Percentiles rank a stretch among this genome's conserved stretches.
Conservation (phyloP, 2,329 filamentous ascomycete species). For the Colletotrichum siamense region DNA sequence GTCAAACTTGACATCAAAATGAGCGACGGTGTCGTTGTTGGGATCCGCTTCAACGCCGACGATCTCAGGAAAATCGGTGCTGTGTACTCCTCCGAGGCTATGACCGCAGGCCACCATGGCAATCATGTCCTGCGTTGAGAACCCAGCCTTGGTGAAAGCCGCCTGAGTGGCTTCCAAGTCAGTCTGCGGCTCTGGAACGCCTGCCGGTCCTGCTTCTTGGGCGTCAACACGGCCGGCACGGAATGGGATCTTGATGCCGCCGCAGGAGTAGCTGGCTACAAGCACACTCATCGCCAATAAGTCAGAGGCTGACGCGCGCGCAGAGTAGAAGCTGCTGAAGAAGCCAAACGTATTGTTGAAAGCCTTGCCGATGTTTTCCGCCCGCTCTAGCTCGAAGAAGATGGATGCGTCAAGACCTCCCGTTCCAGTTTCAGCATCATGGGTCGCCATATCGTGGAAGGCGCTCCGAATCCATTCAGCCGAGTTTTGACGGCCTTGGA, state of each 20-base stretch:
- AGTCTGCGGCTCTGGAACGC: slow-evolving; percentile 36
- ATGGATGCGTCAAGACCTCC: slow-evolving; percentile 30
- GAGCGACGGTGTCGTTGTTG: slow-evolving; percentile 34
- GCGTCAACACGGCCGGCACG: slow-evolving; percentile 36
- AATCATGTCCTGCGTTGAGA: slow-evolving; percentile 39
- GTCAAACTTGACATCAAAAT: slow-evolving; percentile 44
- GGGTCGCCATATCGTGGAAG: slow-evolving; percentile 30
- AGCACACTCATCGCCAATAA: slow-evolving; percentile 29
- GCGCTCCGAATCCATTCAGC: slow-evolving; percentile 32
- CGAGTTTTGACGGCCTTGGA: slow-evolving; percentile 24
- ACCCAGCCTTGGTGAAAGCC: slow-evolving; percentile 35
- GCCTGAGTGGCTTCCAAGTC: slow-evolving; percentile 28
- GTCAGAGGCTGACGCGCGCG: slow-evolving; percentile 27
- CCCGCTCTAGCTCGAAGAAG: slow-evolving; percentile 27
- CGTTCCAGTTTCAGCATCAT: slow-evolving; percentile 23
- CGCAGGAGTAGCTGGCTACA: slow-evolving; percentile 25
- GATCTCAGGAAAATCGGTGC: slow-evolving; percentile 45
- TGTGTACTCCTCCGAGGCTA: slow-evolving; percentile 48
- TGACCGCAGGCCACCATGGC: slow-evolving; percentile 40
- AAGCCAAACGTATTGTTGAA: slow-evolving; percentile 33
- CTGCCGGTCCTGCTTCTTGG: slow-evolving; percentile 30
- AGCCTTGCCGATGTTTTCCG: slow-evolving; percentile 26
- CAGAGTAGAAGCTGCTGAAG: slow-evolving; percentile 25
- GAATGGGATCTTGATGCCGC: slow-evolving; percentile 29
- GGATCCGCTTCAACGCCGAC: slow-evolving; percentile 20